Evolutionary conservation across 2,329 filamentous ascomycete genomes (phyloP).

Genomic region (Ceratocystis colombiana): DNA sequence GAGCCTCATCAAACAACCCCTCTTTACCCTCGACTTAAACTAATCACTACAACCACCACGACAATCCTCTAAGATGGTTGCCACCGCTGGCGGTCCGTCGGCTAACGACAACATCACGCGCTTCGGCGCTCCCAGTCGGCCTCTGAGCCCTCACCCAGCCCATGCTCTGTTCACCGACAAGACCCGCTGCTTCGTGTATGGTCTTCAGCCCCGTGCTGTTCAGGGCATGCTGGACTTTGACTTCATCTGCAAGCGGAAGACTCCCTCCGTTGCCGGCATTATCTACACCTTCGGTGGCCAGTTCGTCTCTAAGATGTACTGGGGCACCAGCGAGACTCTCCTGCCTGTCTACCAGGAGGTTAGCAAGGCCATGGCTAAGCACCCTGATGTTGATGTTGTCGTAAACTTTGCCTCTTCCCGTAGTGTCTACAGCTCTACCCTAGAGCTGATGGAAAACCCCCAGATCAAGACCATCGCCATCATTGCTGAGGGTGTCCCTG

Average conservation of each 20-base stretch:
- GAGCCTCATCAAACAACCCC: slow-evolving; percentile 18
- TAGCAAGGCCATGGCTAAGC: slow-evolving; percentile 87
- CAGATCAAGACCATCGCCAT: slow-evolving; percentile 99
- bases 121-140: slow-evolving; percentile 85
- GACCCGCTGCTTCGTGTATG: slow-evolving; percentile 99
- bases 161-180: slow-evolving; percentile 98
- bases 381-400: slow-evolving; percentile 91
- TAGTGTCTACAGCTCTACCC: slow-evolving; percentile 95
- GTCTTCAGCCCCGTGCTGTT: slow-evolving; percentile 88
- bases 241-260: slow-evolving; percentile 99
- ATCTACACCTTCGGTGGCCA: slow-evolving; percentile 99
- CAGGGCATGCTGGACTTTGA: slow-evolving; percentile 98
- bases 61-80: slow-evolving; percentile 26
- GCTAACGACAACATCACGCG: slow-evolving; percentile 99
- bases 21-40: slow-evolving; percentile 10
- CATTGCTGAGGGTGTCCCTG: slow-evolving; percentile 97
- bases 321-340: slow-evolving; percentile 98
- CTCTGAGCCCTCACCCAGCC: slow-evolving; percentile 74
- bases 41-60: slow-evolving; percentile 6
- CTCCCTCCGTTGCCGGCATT: slow-evolving; percentile 93
- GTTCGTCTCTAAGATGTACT: slow-evolving; percentile 99
- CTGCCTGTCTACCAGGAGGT: slow-evolving; percentile 96
- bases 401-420: slow-evolving; percentile 99
- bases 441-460: slow-evolving; percentile 95
- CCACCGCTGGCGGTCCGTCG: slow-evolving; percentile 47